Percentiles rank a stretch among this genome's conserved stretches.
Evolutionary conservation across 352 stramenopile genomes (phyloP).

Genomic region (Pelagophyceae sp.): DNA sequence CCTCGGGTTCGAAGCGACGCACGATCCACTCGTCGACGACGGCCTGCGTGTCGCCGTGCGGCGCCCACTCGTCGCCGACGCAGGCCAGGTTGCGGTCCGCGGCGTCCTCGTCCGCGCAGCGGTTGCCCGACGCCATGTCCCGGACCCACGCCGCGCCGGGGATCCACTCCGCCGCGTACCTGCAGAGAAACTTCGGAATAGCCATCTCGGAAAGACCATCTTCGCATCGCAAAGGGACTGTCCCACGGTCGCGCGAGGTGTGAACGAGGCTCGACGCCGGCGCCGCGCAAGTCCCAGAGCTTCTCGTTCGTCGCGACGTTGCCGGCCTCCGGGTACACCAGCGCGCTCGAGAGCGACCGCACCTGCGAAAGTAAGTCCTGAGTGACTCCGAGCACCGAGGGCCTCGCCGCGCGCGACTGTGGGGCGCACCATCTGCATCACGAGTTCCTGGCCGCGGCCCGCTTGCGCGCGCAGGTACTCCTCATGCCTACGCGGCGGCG

Average conservation of each 20-base stretch:
- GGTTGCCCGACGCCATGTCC: slow-evolving; percentile 5
- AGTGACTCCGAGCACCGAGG: too few species aligned
- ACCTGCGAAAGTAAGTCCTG: too few species aligned
- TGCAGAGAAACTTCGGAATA: too few species aligned
- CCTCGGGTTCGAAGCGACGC: background rate
- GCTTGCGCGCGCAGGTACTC: slow-evolving; percentile 2
- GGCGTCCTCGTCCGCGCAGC: background rate
- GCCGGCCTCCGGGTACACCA: slow-evolving; percentile 13
- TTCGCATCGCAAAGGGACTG: too few species aligned
- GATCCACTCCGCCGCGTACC: slow-evolving; percentile 5
- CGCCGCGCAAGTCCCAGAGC: slow-evolving; percentile 12
- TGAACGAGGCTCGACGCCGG: too few species aligned
- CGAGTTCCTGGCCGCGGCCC: slow-evolving; percentile 6
- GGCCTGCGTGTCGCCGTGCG: background rate
- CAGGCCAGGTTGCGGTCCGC: background rate
- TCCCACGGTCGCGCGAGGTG: too few species aligned
- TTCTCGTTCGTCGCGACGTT: slow-evolving; percentile 19
- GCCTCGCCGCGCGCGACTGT: too few species aligned
- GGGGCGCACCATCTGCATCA: slow-evolving; percentile 14
- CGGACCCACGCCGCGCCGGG: background rate
- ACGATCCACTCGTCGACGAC: slow-evolving; percentile 19
- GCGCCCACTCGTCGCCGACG: slow-evolving; percentile 18
- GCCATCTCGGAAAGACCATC: background rate
- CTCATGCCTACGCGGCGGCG: background rate
- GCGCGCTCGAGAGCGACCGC: background rate